Evolutionary conservation across 805 yeast species (phyloP), one percentile per base, ranked within the genome.

Genomic region (Candida suzukii): DNA sequence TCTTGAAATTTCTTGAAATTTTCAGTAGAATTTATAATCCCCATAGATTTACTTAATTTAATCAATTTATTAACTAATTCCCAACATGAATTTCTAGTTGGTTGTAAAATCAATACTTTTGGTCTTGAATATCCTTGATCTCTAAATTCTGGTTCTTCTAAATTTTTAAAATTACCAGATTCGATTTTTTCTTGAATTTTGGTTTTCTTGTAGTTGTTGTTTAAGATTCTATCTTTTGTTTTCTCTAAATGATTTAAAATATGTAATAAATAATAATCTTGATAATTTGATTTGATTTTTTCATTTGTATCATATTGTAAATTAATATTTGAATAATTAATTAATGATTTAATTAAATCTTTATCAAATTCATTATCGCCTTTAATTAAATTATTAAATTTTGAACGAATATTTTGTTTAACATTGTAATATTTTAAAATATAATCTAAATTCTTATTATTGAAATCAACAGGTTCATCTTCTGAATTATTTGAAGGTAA

Each of bases 81-180:
- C 56, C 76, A 80, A 22, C 93, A 88, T 10, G 82, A 66, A 49
- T 88, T 74, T 54, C 96, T 74, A 0, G 96, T 87, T 12, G 99
- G 98, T 32, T 87, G 65, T 21, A 93, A 61, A 5, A 91, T 76
- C 42, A 93, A 64, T 2, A 83, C 88, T 54, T 88, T 90, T 1
- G 99, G 95, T 46, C 98, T 73, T 0, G 96, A 90, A 58, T 88
- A 93, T 24, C 99, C 98, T 61, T 93, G 98, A 58, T 93, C 99
- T 42, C 95, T 67, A 48, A 73, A 71, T 52, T 87, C 95, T 20
- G 53, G 49, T 14, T 48, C 51, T 9, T 58, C 55, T 3, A 52
- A 53, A 3, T 46, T 28, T 13, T 42, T 42, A 29, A 48, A 11
- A 14, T 46, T 48, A 2, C 64, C 67, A 39, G 71, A 76, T 21